Evolutionary conservation across 2,329 filamentous ascomycete species (phyloP), one percentile per base, ranked within the genome.

Genomic region (Penicillium frequentans): DNA sequence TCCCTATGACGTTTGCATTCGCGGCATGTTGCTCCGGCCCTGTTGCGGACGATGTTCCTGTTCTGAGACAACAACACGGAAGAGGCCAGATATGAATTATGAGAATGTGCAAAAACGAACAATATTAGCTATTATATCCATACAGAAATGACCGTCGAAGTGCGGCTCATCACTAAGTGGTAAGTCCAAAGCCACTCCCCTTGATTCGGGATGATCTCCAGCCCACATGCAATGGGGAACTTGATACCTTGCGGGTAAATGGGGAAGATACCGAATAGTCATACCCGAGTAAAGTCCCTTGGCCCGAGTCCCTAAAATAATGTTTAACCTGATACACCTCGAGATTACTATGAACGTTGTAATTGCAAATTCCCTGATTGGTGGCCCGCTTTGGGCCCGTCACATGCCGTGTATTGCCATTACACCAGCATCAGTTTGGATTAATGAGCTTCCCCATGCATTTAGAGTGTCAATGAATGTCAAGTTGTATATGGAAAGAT

Each of bases 401-500:
- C 64, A 67, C 64, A 67, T 67, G 65, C 63, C 57, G 53, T 54
- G 63, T 68, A 68, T 66, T 62, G 60, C 35, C 48, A 43, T 57
- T 64, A 67, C 64, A n/a, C 37, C n/a, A 21, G 13, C 43, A 39
- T 29, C 29, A 19, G 23, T 19, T 49, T 31, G 19, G 27, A 27
- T n/a, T 47, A 16, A 35, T 50, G 48, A 39, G 8, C 8, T 24
- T 14, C n/a, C 11, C 6, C 10, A 14, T 43, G 37, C 26, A 52
- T 21, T 21, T 23, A 33, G n/a, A 45, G 19, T 43, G 35, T 26
- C 48, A 51, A 51, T 31, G 7, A 27, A 51, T 39, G 35, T 33
- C n/a, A 43, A 37, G n/a, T 49, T 49, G 29, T 16, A 42, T 50
- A 50, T 19, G 13, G 29, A 50, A 50, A 26, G 2, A 50, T n/a